phyloP scores from a whole-genome alignment of 768 basidiomycete species.

The Fomitopsis serialis region DNA sequence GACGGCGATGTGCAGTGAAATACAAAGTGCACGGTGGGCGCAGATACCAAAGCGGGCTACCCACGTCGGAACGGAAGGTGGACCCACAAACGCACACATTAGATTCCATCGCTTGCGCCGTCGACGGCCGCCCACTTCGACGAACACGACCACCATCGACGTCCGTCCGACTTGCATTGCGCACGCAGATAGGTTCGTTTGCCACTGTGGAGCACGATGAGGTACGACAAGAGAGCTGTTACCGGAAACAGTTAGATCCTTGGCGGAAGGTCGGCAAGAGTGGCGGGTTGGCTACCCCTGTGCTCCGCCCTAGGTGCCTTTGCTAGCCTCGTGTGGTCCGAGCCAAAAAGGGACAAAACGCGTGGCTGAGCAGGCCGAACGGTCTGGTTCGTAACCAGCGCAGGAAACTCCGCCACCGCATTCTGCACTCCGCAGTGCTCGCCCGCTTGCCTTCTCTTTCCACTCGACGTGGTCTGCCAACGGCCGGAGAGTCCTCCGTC shows the following conservation, averaged over 20 bases:
- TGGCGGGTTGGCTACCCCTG: neutral
- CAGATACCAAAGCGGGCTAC: neutral
- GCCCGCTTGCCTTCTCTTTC: conserved; percentile 9
- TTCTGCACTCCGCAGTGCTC: conserved; percentile 16
- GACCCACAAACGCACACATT: conserved; percentile 28
- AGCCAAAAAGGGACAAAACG: conserved; percentile 1
- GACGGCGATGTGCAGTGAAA: too few species aligned
- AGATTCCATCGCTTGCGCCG: conserved; percentile 1
- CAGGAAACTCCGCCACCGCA: conserved; percentile 17
- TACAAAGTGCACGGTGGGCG: too few species aligned
- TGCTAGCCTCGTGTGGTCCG: conserved; percentile 10
- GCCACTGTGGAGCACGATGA: neutral
- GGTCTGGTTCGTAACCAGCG: neutral
- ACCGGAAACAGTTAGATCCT: neutral
- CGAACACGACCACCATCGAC: too few species aligned
- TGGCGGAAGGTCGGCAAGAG: neutral
- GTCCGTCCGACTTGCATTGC: too few species aligned
- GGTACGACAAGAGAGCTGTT: neutral
- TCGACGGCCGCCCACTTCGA: neutral
- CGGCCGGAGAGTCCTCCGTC: conserved; percentile 8
- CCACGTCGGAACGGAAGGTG: conserved; percentile 2
- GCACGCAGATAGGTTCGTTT: too few species aligned
- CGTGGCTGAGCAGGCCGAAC: neutral
- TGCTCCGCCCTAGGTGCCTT: conserved; percentile 4
- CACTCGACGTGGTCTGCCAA: conserved; percentile 8